A percentile compares a stretch with the other conserved stretches of the same genome.
Conservation (phyloP, 345 rosid species). For the Salix exigua region DNA sequence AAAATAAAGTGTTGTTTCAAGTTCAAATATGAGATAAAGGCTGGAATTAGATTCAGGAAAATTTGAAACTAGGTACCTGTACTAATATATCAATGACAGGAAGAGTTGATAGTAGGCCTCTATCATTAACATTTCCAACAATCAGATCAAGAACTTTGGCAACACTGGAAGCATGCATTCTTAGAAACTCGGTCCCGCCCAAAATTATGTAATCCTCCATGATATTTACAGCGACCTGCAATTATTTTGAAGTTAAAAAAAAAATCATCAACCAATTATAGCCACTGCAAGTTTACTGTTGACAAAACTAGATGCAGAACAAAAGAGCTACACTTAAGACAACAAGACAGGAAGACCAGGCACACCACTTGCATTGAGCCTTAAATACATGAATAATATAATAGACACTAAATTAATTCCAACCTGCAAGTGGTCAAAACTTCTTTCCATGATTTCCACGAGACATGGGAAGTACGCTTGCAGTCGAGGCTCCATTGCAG, state of each 20-base stretch:
- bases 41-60: background rate
- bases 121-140: slow-evolving; percentile 88
- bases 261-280: background rate
- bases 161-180: slow-evolving; percentile 68
- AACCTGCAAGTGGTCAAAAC: slow-evolving; percentile 94
- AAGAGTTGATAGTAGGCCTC: slow-evolving; percentile 70
- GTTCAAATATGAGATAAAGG: background rate
- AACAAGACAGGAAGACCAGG: background rate
- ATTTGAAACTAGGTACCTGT: slow-evolving; percentile 50
- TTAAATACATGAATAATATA: background rate
- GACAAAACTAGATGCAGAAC: no score
- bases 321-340: no score
- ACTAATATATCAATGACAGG: slow-evolving; percentile 85
- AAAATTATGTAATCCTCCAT: slow-evolving; percentile 71
- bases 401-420: slow-evolving; percentile 3
- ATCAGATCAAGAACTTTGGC: slow-evolving; percentile 89
- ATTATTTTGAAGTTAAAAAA: slow-evolving; percentile 15
- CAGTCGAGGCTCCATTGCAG: slow-evolving; percentile 83
- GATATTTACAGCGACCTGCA: slow-evolving; percentile 80
- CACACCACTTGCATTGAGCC: background rate
- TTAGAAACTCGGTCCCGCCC: slow-evolving; percentile 80
- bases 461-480: slow-evolving; percentile 70
- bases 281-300: no score
- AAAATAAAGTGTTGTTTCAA: background rate
- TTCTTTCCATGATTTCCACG: slow-evolving; percentile 77